A percentile compares a stretch with the other conserved stretches of the same genome.
phyloP scores from a whole-genome alignment of 2,329 filamentous ascomycete species.

The Alternaria metachromatica region DNA sequence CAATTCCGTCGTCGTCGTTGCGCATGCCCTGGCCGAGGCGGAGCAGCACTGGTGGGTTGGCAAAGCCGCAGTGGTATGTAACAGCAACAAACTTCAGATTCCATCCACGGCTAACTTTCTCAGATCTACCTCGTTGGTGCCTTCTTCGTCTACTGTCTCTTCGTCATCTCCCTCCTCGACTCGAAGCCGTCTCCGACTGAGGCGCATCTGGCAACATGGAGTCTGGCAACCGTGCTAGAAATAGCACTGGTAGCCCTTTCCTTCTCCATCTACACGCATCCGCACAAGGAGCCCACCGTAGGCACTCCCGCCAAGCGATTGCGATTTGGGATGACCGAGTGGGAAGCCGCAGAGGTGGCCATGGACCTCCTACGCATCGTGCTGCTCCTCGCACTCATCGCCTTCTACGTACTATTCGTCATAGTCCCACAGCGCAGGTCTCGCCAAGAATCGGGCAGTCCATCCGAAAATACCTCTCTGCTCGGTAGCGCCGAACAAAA shows the following conservation, averaged over 20 bases:
- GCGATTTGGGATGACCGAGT: conserved; percentile 56
- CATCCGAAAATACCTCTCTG: conserved; percentile 69
- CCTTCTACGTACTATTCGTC: conserved; percentile 66
- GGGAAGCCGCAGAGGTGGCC: conserved; percentile 70
- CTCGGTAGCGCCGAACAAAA: conserved; percentile 57
- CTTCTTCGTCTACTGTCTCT: conserved; percentile 84
- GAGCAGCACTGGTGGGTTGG: conserved; percentile 82
- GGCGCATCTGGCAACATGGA: conserved; percentile 82
- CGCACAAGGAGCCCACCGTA: conserved; percentile 69
- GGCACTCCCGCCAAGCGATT: conserved; percentile 23
- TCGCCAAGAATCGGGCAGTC: conserved; percentile 29
- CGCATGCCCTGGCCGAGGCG: conserved; percentile 72
- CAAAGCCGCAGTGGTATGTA: conserved; percentile 74
- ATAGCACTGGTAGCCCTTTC: conserved; percentile 73
- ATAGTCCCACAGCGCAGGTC: conserved; percentile 37
- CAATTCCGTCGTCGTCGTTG: conserved; percentile 74
- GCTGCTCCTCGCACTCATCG: conserved; percentile 65
- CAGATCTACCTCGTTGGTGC: conserved; percentile 86
- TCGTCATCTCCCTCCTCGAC: conserved; percentile 86
- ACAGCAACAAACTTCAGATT: background rate
- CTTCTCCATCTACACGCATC: conserved; percentile 70
- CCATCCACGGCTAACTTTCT: background rate
- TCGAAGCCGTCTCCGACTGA: conserved; percentile 79
- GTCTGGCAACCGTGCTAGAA: conserved; percentile 74
- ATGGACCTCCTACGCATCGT: conserved; percentile 73